Evolutionary conservation across 139 green algal genomes (phyloP).

Genomic region (Closterium sp.): DNA sequence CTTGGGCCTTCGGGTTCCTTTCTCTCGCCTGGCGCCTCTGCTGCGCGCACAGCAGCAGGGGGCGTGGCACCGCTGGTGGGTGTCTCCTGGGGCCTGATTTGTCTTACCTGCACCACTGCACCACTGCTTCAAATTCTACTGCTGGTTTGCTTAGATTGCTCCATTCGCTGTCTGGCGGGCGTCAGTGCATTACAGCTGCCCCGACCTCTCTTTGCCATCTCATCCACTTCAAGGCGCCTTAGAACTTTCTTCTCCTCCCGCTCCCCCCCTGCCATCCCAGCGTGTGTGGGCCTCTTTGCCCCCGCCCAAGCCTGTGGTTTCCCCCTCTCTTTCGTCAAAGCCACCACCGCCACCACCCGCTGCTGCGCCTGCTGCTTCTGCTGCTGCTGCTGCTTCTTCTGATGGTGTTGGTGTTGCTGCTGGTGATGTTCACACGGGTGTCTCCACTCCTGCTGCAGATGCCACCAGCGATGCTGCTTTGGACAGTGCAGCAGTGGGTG

Average conservation of each 20-base stretch:
- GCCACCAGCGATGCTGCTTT: too few species aligned
- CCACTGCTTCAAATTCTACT: too few species aligned
- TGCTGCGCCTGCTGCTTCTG: neutral
- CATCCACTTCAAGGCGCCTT: too few species aligned
- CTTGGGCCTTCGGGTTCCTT: neutral
- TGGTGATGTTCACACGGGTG: neutral
- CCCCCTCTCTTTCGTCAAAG: neutral
- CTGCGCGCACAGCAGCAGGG: too few species aligned
- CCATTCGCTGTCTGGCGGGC: too few species aligned
- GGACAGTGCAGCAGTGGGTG: neutral
- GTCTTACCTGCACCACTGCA: too few species aligned
- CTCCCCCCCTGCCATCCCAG: neutral
- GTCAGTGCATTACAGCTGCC: too few species aligned
- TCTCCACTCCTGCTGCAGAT: neutral
- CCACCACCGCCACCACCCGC: neutral
- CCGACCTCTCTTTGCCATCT: too few species aligned
- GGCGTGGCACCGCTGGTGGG: neutral
- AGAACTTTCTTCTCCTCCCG: neutral
- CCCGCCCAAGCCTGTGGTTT: neutral
- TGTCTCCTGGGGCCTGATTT: too few species aligned
- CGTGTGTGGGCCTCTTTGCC: neutral
- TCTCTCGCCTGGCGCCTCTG: neutral
- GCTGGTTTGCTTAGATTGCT: too few species aligned
- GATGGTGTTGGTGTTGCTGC: neutral
- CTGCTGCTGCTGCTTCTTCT: neutral